These are phyloP conservation scores for Zygotorulaspora chibaensis DNA, from an alignment of 805 yeast genomes.

Conservation along the genomic window DNA sequence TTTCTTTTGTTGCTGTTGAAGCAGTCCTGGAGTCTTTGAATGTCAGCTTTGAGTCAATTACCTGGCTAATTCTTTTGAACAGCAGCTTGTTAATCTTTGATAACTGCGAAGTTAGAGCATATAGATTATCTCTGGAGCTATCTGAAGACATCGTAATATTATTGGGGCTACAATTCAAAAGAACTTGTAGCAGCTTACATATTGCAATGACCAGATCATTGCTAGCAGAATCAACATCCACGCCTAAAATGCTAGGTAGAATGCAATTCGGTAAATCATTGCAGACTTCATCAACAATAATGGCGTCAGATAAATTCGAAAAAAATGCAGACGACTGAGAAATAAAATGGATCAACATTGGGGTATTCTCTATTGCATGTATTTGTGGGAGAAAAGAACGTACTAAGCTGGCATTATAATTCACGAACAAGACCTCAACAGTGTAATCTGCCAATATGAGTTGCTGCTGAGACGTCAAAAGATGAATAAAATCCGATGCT, in stretches of 20 bases:
- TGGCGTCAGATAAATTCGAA: slow-evolving; percentile 25
- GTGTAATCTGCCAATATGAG: slow-evolving; percentile 28
- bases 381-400: slow-evolving; percentile 25
- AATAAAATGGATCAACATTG: slow-evolving; percentile 26
- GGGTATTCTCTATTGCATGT: slow-evolving; percentile 13
- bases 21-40: slow-evolving; percentile 17
- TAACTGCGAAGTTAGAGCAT: slow-evolving; percentile 19
- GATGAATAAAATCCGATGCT: slow-evolving; percentile 20
- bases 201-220: slow-evolving; percentile 25
- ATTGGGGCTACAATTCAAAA: slow-evolving; percentile 16
- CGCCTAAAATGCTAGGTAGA: slow-evolving; percentile 23
- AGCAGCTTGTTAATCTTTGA: slow-evolving; percentile 25
- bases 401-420: slow-evolving; percentile 29
- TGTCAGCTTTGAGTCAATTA: slow-evolving; percentile 22
- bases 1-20: slow-evolving; percentile 10
- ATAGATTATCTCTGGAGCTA: slow-evolving; percentile 14
- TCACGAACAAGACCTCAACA: slow-evolving; percentile 28
- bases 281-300: slow-evolving; percentile 28
- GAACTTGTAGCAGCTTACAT: slow-evolving; percentile 26
- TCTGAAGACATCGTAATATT: slow-evolving; percentile 13
- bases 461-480: slow-evolving; percentile 19
- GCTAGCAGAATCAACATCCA: slow-evolving; percentile 9
- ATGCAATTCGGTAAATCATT: slow-evolving; percentile 24
- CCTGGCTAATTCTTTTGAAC: slow-evolving; percentile 19
- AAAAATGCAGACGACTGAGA: slow-evolving; percentile 28